A percentile compares a stretch with the other conserved stretches of the same genome.
Evolutionary conservation across 2,329 filamentous ascomycete species (phyloP).

Genomic region (Tolypocladium cylindrosporum): DNA sequence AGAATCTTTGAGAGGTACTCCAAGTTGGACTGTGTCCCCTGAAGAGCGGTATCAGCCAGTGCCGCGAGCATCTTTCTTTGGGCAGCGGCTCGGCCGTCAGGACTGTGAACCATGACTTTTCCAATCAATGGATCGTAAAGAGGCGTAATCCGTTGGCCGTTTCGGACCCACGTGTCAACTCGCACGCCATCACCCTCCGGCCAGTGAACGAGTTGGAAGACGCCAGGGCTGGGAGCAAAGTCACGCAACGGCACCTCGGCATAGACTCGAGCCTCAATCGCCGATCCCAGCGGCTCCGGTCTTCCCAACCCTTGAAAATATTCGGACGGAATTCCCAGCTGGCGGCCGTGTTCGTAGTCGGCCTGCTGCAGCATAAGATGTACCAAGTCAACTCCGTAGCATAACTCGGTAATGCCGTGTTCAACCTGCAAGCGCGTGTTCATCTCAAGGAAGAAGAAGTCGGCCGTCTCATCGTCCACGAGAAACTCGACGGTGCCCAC

Average conservation of each 20-base stretch:
- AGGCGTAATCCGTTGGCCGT: too few relatives aligned
- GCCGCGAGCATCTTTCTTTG: too few relatives aligned
- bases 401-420: conserved; percentile 69
- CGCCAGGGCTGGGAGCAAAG: conserved; percentile 48
- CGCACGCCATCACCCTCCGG: conserved; percentile 30
- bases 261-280: conserved; percentile 26
- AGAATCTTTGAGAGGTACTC: too few relatives aligned
- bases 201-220: conserved; percentile 48
- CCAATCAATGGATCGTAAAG: too few relatives aligned
- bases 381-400: conserved; percentile 63
- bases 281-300: conserved; percentile 13
- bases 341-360: conserved; percentile 4
- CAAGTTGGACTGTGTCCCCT: too few relatives aligned
- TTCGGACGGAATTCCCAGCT: conserved; percentile 6
- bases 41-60: too few relatives aligned
- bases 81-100: too few relatives aligned
- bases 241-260: conserved; percentile 43
- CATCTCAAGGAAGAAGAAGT: conserved; percentile 49
- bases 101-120: too few relatives aligned
- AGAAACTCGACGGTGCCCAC: conserved; percentile 42
- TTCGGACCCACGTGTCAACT: too few relatives aligned
- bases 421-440: conserved; percentile 63
- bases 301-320: not conserved
- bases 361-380: conserved; percentile 30
- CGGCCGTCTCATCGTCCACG: conserved; percentile 49